A percentile compares a stretch with the other conserved stretches of the same genome.
Conservation (phyloP, 139 green algal species). For the Tetraselmis chui region DNA sequence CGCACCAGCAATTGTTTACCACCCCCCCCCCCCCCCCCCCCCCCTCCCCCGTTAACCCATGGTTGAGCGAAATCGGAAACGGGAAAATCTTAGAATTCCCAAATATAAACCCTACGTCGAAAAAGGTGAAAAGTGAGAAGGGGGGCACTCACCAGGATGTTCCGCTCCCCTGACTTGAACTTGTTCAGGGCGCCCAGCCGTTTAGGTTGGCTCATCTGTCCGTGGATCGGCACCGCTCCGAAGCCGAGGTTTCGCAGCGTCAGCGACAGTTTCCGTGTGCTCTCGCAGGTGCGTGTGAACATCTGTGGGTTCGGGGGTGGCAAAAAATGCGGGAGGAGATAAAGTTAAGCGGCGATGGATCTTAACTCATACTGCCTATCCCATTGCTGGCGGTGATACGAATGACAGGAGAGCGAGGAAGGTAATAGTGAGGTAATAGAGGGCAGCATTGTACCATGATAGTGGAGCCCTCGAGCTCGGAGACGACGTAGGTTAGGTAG, state of each 20-base stretch:
- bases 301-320: slow-evolving; percentile 37
- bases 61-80: too few relatives aligned
- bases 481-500: slow-evolving; percentile 86
- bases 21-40: too few relatives aligned
- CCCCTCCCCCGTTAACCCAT: too few relatives aligned
- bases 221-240: slow-evolving; percentile 93
- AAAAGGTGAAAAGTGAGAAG: too few relatives aligned
- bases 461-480: slow-evolving; percentile 69
- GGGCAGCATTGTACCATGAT: slow-evolving; percentile 63
- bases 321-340: neutral
- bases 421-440: too few relatives aligned
- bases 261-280: slow-evolving; percentile 79
- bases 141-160: slow-evolving; percentile 33
- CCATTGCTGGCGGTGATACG: too few relatives aligned
- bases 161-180: slow-evolving; percentile 81
- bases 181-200: slow-evolving; percentile 92
- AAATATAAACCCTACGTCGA: too few relatives aligned
- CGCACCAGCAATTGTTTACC: too few relatives aligned
- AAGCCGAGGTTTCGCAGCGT: slow-evolving; percentile 95
- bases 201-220: slow-evolving; percentile 97
- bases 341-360: too few relatives aligned
- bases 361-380: too few relatives aligned
- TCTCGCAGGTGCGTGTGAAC: slow-evolving; percentile 95
- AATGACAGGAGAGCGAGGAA: too few relatives aligned
- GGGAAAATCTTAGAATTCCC: too few relatives aligned